phyloP scores from a whole-genome alignment of 1,139 yeast genomes.

The Scheffersomyces parashehatae region DNA sequence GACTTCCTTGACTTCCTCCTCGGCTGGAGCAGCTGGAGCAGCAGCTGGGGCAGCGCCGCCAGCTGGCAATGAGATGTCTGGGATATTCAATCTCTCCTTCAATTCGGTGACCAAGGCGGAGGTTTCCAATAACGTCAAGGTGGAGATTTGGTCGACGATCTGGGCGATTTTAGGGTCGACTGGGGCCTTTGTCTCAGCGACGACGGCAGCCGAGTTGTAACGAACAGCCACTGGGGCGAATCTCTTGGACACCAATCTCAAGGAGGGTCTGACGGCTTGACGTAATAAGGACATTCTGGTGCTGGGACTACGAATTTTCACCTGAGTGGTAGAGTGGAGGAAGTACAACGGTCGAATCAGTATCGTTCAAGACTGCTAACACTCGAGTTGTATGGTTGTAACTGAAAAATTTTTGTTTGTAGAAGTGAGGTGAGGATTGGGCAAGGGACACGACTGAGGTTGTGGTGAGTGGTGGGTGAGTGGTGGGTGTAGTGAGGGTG shows the following conservation, averaged over 20 bases:
- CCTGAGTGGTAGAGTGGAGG: conserved; percentile 1
- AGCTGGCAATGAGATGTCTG: conserved; percentile 89
- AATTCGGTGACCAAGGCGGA: conserved; percentile 80
- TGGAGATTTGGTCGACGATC: conserved; percentile 89
- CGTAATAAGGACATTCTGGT: conserved; percentile 34
- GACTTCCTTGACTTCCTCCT: conserved; percentile 75
- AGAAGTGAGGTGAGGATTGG: conserved; percentile 1
- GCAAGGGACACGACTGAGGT: conserved; percentile 5
- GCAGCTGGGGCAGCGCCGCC: conserved; percentile 66
- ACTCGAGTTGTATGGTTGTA: not conserved
- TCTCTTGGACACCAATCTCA: conserved; percentile 34
- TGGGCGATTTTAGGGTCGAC: conserved; percentile 86
- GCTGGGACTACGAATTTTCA: not conserved
- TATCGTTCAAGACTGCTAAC: not conserved
- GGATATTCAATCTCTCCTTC: conserved; percentile 83
- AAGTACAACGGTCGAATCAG: too few relatives aligned
- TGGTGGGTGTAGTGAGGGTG: too few relatives aligned
- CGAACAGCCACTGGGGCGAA: conserved; percentile 28
- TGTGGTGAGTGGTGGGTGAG: too few relatives aligned
- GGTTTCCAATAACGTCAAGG: conserved; percentile 87
- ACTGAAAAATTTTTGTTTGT: conserved; percentile 20
- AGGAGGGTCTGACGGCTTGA: conserved; percentile 38
- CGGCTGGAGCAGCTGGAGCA: conserved; percentile 70
- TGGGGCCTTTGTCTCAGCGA: conserved; percentile 39
- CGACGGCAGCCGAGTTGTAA: conserved; percentile 57